Percentiles rank a stretch among this genome's conserved stretches.
These are phyloP conservation scores for Penicillium parvum DNA, from an alignment of 495 filamentous ascomycete species.

Conservation along the genomic window DNA sequence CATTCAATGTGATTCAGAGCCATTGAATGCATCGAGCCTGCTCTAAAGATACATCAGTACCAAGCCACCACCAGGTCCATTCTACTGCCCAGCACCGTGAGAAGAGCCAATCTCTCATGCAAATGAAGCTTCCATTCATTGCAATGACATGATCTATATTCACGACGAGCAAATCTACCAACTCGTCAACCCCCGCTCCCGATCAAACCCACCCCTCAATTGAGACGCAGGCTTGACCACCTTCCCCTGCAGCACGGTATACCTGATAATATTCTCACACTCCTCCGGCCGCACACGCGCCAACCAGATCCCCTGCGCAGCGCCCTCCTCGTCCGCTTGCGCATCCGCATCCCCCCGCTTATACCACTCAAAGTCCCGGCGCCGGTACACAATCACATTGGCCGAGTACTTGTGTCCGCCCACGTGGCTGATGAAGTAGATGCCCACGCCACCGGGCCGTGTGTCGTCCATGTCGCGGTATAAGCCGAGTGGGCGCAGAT, in stretches of 20 bases:
- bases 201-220: slow-evolving; percentile 86
- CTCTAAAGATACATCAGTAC: too few relatives aligned
- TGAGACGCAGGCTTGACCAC: slow-evolving; percentile 82
- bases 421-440: slow-evolving; percentile 94
- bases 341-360: slow-evolving; percentile 25
- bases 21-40: too few relatives aligned
- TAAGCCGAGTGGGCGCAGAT: slow-evolving; percentile 76
- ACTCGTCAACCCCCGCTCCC: slow-evolving; percentile 71
- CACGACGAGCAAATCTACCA: slow-evolving; percentile 54
- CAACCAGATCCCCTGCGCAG: slow-evolving; percentile 90
- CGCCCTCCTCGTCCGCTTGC: slow-evolving; percentile 49
- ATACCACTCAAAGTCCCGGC: slow-evolving; percentile 54
- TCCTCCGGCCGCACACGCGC: slow-evolving; percentile 85
- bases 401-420: slow-evolving; percentile 87
- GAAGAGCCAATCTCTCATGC: neutral
- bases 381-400: slow-evolving; percentile 86
- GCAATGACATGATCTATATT: neutral
- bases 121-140: neutral
- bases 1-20: too few relatives aligned
- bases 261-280: slow-evolving; percentile 88
- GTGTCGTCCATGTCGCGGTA: slow-evolving; percentile 85
- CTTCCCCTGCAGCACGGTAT: slow-evolving; percentile 89
- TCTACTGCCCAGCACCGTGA: too few relatives aligned
- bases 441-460: slow-evolving; percentile 81
- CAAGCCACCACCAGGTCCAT: too few relatives aligned